phyloP scores from a whole-genome alignment of 306 rosid species.

The Morella rubra region DNA sequence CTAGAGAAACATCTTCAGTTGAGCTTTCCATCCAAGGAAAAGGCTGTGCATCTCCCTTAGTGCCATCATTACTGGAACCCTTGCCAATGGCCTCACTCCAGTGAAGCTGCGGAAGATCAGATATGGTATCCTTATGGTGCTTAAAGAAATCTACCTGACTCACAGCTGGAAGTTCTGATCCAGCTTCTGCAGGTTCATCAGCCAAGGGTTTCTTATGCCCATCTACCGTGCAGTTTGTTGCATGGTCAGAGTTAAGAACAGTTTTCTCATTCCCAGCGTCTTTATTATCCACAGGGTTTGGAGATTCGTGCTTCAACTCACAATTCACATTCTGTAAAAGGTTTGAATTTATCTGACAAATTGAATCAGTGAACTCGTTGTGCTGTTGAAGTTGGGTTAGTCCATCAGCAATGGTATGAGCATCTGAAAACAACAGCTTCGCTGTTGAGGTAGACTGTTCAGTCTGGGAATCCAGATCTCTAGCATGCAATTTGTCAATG shows the following conservation, averaged over 20 bases:
- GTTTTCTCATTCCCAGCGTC: conserved; percentile 41
- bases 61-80: conserved; percentile 29
- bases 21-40: conserved; percentile 36
- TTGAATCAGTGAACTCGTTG: conserved; percentile 53
- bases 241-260: conserved; percentile 37
- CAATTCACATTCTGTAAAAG: conserved; percentile 43
- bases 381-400: conserved; percentile 42
- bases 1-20: conserved; percentile 41
- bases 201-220: conserved; percentile 28
- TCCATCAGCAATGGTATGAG: conserved; percentile 48
- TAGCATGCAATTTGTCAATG: conserved; percentile 38
- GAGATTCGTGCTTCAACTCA: conserved; percentile 36
- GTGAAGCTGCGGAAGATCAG: conserved; percentile 42
- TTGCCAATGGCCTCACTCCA: conserved; percentile 40
- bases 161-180: conserved; percentile 31
- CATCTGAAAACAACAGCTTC: conserved; percentile 38
- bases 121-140: conserved; percentile 38
- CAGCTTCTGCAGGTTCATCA: conserved; percentile 44
- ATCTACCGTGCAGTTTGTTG: conserved; percentile 31
- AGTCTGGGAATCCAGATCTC: conserved; percentile 41
- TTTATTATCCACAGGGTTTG: conserved; percentile 34
- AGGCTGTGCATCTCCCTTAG: conserved; percentile 32
- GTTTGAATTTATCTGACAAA: conserved; percentile 43
- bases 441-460: conserved; percentile 39
- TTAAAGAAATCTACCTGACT: conserved; percentile 45